Base-by-base conservation (phyloP, 371 early-diverging fungal species). In the Funneliformis caledonium region DNA sequence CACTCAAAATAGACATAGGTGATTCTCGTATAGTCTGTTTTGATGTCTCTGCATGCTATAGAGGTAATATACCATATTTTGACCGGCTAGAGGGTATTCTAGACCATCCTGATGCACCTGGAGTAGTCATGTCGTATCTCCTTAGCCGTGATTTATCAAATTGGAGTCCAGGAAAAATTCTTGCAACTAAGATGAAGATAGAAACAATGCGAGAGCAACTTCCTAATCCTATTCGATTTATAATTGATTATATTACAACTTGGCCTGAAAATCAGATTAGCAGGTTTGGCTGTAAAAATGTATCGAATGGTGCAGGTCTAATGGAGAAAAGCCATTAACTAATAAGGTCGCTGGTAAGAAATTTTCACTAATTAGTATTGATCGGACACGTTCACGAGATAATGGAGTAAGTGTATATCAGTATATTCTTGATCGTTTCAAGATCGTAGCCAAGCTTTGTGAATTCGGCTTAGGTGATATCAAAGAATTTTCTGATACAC, bases 11-110 rank as follows among this genome's bases (percentile, higher is more conserved):
- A 73, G 74, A 73, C 22, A 33, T 9, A 47, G 59, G 74, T 0
- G 74, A 73, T 73, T 19, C 56, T n/a, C 74, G 74, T 73, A 73
- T 73, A 52, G 74, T 73, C 22, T 73, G 74, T 73, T 73, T 73
- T 73, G 74, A 73, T 59, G 56, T 74, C 0, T 74, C 74, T 4
- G 50, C 74, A 26, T 9, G 60, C 42, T 74, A 56, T 74, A 74
- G 42, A 59, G 74, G 56, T n/a, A 74, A 74, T 52, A 74, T 59
- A 50, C 37, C 74, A 74, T 74, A 74, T 74, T 74, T 74, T 37
- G 56, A 74, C 1, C 33, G 2, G 12, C 31, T 74, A 26, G 74
- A 31, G 4, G 56, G 59, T 59, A 59, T 74, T 14, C 60, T 74
- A 74, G 60, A 74, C 19, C 37, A 74, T 74, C 74, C 74, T 26